Evolutionary conservation across 176 grass and related monocot species (phyloP).

Genomic region (Guadua angustifolia): DNA sequence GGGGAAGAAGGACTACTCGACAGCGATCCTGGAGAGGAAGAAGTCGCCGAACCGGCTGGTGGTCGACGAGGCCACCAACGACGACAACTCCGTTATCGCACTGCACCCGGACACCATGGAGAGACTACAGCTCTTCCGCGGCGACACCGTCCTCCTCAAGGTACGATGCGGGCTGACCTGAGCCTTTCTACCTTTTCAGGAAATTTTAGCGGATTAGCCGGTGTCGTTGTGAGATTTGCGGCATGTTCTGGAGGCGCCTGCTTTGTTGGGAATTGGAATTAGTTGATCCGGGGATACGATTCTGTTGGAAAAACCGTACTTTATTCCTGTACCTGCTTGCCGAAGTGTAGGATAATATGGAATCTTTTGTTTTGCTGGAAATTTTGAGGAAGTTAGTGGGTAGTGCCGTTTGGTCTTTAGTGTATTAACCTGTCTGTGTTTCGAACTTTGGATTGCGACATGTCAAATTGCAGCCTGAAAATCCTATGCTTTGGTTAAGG

Average conservation of each 20-base stretch:
- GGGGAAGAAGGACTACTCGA: constrained; percentile 81
- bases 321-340: neutral
- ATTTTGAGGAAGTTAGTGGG: neutral
- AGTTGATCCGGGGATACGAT: neutral
- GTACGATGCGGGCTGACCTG: constrained; percentile 14
- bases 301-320: neutral
- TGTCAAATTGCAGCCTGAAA: neutral
- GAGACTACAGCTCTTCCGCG: constrained; percentile 74
- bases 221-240: neutral
- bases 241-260: neutral
- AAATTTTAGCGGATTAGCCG: neutral
- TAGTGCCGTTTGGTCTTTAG: neutral
- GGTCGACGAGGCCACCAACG: constrained; percentile 76
- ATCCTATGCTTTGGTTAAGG: neutral
- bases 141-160: constrained; percentile 77
- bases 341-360: neutral
- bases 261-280: neutral
- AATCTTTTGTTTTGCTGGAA: neutral
- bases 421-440: neutral
- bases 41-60: constrained; percentile 68
- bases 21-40: constrained; percentile 73
- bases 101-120: constrained; percentile 79
- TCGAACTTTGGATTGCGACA: neutral
- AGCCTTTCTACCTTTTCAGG: neutral
- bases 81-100: constrained; percentile 74